Evolutionary conservation across 2,329 filamentous ascomycete genomes (phyloP).

Genomic region (Clarireedia monteithiana): DNA sequence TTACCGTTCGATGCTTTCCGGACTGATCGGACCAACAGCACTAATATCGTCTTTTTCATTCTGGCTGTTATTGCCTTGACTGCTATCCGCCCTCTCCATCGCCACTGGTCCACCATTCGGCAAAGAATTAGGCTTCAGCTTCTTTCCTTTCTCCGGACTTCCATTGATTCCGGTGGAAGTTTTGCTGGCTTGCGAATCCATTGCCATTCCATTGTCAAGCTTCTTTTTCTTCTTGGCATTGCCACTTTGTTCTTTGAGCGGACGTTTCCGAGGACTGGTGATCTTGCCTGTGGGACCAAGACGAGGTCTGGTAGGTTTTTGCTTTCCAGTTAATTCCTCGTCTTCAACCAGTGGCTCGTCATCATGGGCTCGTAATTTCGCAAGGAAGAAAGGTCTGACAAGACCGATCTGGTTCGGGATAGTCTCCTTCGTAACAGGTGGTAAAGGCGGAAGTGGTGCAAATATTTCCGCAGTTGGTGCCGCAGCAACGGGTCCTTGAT

Average conservation of each 20-base stretch:
- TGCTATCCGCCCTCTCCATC: slow-evolving; percentile 54
- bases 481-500: slow-evolving; percentile 59
- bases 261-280: slow-evolving; percentile 73
- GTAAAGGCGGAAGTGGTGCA: slow-evolving; percentile 58
- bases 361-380: slow-evolving; percentile 76
- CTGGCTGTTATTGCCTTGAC: slow-evolving; percentile 42
- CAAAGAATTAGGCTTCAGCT: slow-evolving; percentile 34
- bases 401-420: slow-evolving; percentile 77
- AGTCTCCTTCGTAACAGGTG: slow-evolving; percentile 72
- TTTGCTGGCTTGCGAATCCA: slow-evolving; percentile 27
- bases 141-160: slow-evolving; percentile 41
- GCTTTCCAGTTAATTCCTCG: slow-evolving; percentile 88
- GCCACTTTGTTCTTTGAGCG: slow-evolving; percentile 73
- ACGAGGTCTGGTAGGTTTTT: slow-evolving; percentile 56
- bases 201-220: slow-evolving; percentile 43
- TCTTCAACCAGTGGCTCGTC: slow-evolving; percentile 85
- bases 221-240: slow-evolving; percentile 87
- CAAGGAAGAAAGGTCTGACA: slow-evolving; percentile 84
- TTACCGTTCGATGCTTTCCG: slow-evolving; percentile 48
- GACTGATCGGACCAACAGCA: slow-evolving; percentile 73
- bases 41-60: slow-evolving; percentile 63
- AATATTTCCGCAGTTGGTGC: slow-evolving; percentile 47
- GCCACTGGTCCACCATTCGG: slow-evolving; percentile 27
- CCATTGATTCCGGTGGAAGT: slow-evolving; percentile 26
- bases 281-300: slow-evolving; percentile 76